phyloP scores from a whole-genome alignment of 2,329 filamentous ascomycete genomes.

The Rhexocercosporidium sp. region DNA sequence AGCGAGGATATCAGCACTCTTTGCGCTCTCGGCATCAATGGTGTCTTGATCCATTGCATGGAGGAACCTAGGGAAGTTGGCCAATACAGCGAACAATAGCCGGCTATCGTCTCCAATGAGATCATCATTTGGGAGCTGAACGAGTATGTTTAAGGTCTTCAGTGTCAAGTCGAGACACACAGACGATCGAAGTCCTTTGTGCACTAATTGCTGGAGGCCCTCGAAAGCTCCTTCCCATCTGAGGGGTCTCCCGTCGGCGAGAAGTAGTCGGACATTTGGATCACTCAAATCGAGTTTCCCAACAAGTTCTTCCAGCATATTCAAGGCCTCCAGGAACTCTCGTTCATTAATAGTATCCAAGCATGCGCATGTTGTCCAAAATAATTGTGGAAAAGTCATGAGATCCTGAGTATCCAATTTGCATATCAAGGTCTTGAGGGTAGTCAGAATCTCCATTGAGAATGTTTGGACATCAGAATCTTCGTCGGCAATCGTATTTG shows the following conservation, averaged over 20 bases:
- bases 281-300: conserved; percentile 82
- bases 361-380: conserved; percentile 97
- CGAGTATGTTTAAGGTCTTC: conserved; percentile 76
- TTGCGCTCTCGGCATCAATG: conserved; percentile 60
- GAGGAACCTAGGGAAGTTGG: conserved; percentile 88
- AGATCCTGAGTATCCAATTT: conserved; percentile 82
- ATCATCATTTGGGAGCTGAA: conserved; percentile 77
- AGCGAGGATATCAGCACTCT: conserved; percentile 72
- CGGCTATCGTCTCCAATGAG: conserved; percentile 84
- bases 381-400: conserved; percentile 89
- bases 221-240: conserved; percentile 91
- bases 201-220: conserved; percentile 82
- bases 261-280: conserved; percentile 67
- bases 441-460: conserved; percentile 96
- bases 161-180: conserved; percentile 80
- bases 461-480: conserved; percentile 95
- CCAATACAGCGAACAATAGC: conserved; percentile 83
- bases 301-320: conserved; percentile 88
- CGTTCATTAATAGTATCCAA: conserved; percentile 95
- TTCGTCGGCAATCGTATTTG: conserved; percentile 96
- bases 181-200: conserved; percentile 91
- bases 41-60: conserved; percentile 73
- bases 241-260: conserved; percentile 79
- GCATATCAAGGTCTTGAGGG: conserved; percentile 86
- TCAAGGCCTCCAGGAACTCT: conserved; percentile 89